A percentile compares a stretch with the other conserved stretches of the same genome.
Conservation (phyloP, 352 stramenopile genomes). For the Thalassiosira exigua region DNA sequence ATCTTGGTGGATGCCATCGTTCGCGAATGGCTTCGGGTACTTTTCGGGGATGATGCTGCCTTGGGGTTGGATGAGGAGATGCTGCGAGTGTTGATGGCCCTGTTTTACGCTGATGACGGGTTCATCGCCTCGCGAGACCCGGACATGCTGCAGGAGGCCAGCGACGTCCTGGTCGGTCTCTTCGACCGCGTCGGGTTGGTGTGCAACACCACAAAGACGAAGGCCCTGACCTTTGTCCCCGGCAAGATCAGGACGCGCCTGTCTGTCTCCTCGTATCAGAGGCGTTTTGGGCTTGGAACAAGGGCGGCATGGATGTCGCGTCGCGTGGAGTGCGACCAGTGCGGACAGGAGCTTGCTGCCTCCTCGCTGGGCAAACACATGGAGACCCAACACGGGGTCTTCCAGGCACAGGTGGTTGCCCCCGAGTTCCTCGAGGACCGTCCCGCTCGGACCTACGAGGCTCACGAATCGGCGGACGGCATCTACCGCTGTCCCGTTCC, state of each 20-base stretch:
- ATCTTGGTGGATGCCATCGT: conserved; percentile 45
- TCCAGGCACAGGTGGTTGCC: background rate
- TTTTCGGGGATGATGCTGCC: background rate
- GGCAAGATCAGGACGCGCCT: background rate
- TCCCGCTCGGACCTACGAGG: background rate
- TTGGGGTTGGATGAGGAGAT: background rate
- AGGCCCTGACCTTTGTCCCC: background rate
- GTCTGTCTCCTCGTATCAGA: background rate
- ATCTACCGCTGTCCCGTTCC: background rate
- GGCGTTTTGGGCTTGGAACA: background rate
- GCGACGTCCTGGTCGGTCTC: background rate
- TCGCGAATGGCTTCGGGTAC: conserved; percentile 24
- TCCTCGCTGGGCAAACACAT: background rate
- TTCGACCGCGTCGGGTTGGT: background rate
- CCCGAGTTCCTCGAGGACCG: background rate
- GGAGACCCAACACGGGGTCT: background rate
- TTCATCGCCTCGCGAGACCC: background rate
- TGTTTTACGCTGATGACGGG: conserved; percentile 5
- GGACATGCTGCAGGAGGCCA: background rate
- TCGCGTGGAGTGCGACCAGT: background rate
- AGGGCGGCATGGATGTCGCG: background rate
- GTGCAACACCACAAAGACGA: conserved; percentile 2
- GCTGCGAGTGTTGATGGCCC: background rate
- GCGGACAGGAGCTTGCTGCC: background rate
- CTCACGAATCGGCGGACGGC: background rate